Evolutionary conservation across 2,329 filamentous ascomycete genomes (phyloP).

Genomic region (Sporothrix protearum): DNA sequence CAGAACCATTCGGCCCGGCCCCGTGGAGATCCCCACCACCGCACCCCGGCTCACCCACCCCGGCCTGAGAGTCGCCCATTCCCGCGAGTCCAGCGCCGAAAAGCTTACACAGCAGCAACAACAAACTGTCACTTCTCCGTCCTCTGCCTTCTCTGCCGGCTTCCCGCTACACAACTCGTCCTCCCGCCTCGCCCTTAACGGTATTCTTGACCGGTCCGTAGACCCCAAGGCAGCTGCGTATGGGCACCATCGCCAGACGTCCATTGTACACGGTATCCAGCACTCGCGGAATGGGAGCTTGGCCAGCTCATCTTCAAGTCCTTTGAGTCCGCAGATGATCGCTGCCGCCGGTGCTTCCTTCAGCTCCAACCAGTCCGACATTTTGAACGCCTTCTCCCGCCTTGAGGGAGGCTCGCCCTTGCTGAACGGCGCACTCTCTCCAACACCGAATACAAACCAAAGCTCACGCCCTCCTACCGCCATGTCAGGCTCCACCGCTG

Average conservation of each 20-base stretch:
- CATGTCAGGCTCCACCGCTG: slow-evolving; percentile 44
- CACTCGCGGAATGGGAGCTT: slow-evolving; percentile 88
- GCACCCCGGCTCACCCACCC: slow-evolving; percentile 20
- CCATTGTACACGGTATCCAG: slow-evolving; percentile 93
- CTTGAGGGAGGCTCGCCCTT: slow-evolving; percentile 44
- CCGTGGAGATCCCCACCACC: slow-evolving; percentile 36
- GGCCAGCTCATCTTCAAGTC: slow-evolving; percentile 74
- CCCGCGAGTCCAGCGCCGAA: slow-evolving; percentile 57
- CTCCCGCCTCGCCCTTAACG: slow-evolving; percentile 42
- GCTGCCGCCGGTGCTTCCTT: slow-evolving; percentile 60
- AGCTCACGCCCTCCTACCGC: slow-evolving; percentile 46
- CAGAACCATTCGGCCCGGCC: slow-evolving; percentile 47
- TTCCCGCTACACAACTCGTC: slow-evolving; percentile 41
- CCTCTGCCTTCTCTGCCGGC: slow-evolving; percentile 30
- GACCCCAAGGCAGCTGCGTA: slow-evolving; percentile 59
- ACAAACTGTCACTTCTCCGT: slow-evolving; percentile 28
- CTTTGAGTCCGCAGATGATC: slow-evolving; percentile 83
- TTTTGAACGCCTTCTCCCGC: slow-evolving; percentile 44
- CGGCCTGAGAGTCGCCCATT: slow-evolving; percentile 46
- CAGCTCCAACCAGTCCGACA: slow-evolving; percentile 51
- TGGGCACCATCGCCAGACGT: slow-evolving; percentile 92
- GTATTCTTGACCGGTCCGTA: slow-evolving; percentile 50
- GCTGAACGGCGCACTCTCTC: slow-evolving; percentile 26
- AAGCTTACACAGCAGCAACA: slow-evolving; percentile 41
- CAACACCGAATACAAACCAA: not conserved